Conservation (phyloP, 371 early-diverging fungal species). For the Chytridium lagenaria region DNA sequence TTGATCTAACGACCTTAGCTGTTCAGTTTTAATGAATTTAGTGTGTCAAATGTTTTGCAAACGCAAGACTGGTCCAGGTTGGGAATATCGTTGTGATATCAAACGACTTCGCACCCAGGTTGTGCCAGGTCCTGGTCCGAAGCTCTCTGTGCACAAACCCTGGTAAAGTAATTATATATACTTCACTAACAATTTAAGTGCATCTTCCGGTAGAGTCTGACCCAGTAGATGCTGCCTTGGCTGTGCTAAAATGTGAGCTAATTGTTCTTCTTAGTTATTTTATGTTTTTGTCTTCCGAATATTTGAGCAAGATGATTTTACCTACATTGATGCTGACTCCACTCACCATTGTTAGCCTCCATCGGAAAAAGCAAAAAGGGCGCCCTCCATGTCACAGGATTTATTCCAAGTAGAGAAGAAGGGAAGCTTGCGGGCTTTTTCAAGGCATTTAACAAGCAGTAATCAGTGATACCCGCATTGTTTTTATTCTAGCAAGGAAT, state of each 20-base stretch:
- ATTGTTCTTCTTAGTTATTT: background rate
- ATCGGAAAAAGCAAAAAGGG: conserved; percentile 41
- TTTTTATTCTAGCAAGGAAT: background rate
- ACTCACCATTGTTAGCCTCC: conserved; percentile 31
- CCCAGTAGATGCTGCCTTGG: conserved; percentile 56
- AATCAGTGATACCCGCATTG: background rate
- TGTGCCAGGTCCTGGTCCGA: conserved; percentile 54
- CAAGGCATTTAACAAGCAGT: conserved; percentile 31
- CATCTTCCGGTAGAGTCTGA: conserved; percentile 47
- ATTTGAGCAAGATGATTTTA: background rate
- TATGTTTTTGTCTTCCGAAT: background rate
- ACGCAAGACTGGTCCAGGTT: conserved; percentile 41
- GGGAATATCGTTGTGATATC: conserved; percentile 50
- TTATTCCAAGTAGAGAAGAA: conserved; percentile 48
- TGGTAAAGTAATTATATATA: conserved; percentile 14
- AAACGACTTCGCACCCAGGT: conserved; percentile 46
- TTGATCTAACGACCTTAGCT: conserved; percentile 38
- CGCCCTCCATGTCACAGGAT: conserved; percentile 45
- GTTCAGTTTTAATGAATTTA: conserved; percentile 58
- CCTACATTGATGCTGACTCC: background rate
- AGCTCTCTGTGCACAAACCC: conserved; percentile 46
- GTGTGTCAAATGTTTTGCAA: conserved; percentile 50
- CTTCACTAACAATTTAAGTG: conserved; percentile 24
- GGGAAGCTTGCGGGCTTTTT: conserved; percentile 51
- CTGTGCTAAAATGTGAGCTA: conserved; percentile 51